Evolutionary conservation across 768 basidiomycete species (phyloP).

Genomic region (Amanita pallidorosea): DNA sequence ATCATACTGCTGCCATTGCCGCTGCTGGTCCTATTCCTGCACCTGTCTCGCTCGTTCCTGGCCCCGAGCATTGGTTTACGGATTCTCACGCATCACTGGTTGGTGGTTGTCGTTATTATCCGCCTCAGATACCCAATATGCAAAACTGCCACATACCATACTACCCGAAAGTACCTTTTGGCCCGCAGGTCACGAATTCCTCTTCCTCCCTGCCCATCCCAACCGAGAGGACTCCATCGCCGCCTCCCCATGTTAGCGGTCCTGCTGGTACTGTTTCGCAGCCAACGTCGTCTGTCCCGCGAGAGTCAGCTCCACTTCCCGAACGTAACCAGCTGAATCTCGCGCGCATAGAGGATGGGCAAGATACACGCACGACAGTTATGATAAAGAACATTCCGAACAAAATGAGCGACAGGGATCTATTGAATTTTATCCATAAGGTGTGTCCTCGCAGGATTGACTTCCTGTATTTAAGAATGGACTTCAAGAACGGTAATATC

Average conservation of each 20-base stretch:
- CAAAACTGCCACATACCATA: slow-evolving; percentile 1
- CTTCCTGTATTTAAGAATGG: slow-evolving; percentile 83
- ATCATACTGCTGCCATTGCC: slow-evolving; percentile 15
- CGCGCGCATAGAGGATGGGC: slow-evolving; percentile 61
- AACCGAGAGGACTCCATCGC: slow-evolving; percentile 2
- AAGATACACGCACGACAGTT: slow-evolving; percentile 74
- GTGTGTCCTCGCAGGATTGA: slow-evolving; percentile 74
- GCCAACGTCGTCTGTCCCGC: slow-evolving; percentile 14
- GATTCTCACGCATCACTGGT: not conserved
- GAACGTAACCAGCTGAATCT: slow-evolving; percentile 49
- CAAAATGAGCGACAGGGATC: slow-evolving; percentile 74
- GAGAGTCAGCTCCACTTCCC: slow-evolving; percentile 12
- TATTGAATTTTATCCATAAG: slow-evolving; percentile 54
- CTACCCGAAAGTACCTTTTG: slow-evolving; percentile 1
- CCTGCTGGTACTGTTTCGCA: slow-evolving; percentile 7
- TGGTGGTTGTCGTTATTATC: slow-evolving; percentile 5
- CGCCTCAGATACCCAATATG: slow-evolving; percentile 6
- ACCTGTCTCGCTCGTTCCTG: slow-evolving; percentile 6
- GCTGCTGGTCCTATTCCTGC: not conserved
- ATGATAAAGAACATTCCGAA: slow-evolving; percentile 94
- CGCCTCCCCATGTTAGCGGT: not conserved
- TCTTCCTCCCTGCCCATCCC: slow-evolving; percentile 2
- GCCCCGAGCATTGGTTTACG: slow-evolving; percentile 9
- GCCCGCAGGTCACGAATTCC: not conserved
- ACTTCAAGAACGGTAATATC: slow-evolving; percentile 64